These are phyloP conservation scores for Lodderomyces metapsilosis DNA, from an alignment of 1,139 yeast species.

Conservation along the genomic window DNA sequence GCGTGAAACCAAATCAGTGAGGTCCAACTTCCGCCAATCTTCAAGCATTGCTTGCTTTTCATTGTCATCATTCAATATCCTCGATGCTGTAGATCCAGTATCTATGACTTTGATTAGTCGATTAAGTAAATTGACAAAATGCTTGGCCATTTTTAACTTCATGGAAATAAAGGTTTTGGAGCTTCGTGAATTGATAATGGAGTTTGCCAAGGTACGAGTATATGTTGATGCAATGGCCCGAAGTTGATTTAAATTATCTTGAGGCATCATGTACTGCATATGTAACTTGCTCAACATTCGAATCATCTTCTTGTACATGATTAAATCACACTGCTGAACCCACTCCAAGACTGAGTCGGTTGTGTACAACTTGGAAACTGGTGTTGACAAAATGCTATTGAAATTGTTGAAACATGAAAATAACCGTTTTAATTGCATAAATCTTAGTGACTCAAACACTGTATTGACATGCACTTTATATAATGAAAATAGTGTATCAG, in stretches of 20 bases:
- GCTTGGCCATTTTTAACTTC: conserved; percentile 55
- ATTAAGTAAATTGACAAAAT: conserved; percentile 56
- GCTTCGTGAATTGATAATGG: conserved; percentile 37
- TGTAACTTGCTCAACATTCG: conserved; percentile 66
- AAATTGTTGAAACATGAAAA: conserved; percentile 55
- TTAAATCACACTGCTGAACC: conserved; percentile 65
- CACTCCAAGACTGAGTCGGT: conserved; percentile 54
- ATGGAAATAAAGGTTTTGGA: conserved; percentile 51
- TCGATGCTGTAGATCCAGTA: conserved; percentile 55
- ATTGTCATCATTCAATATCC: conserved; percentile 44
- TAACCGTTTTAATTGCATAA: conserved; percentile 63
- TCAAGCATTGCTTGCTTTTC: conserved; percentile 54
- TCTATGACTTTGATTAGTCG: conserved; percentile 60
- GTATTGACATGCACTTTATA: conserved; percentile 64
- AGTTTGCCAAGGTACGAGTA: conserved; percentile 37
- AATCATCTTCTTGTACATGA: conserved; percentile 60
- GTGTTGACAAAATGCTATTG: conserved; percentile 59
- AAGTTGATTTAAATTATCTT: conserved; percentile 50
- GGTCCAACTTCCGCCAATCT: conserved; percentile 61
- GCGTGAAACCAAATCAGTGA: conserved; percentile 47
- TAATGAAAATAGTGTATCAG: conserved; percentile 57
- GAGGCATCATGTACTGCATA: conserved; percentile 57
- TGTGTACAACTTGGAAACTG: conserved; percentile 60
- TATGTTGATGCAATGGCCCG: conserved; percentile 44
- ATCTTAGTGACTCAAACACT: conserved; percentile 64